Base-by-base conservation (phyloP, 73 alveolate species). In the Paramecium caudatum region DNA sequence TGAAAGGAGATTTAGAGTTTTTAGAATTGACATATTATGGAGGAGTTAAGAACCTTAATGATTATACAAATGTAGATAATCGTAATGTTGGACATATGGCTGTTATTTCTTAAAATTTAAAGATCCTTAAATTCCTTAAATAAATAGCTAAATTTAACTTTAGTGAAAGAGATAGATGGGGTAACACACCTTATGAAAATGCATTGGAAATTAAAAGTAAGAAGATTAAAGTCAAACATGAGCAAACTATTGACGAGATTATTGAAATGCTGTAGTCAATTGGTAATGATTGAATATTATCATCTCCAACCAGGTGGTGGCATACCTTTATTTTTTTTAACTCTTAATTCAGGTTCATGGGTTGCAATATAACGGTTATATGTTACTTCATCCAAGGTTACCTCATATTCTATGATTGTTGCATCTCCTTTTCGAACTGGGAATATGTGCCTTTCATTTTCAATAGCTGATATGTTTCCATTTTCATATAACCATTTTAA, bases 161-260 rank as follows among this genome's bases (percentile, higher is more conserved):
- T 63, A 49, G 86, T n/a, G 74, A 61, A 61, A 86, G 93, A 43
- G 93, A 86, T 63, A 63, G 82, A 43, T 86, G 93, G 93, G 70
- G 68, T 45, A 36, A 55, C 15, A 62, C 87, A 16, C 93, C 93
- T 1, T 63, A 47, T 17, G 93, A 86, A 47, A 81, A 86, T 21
- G 90, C 90, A 5, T 8, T 61, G 3, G 81, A 63, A 41, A 43
- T 86, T 0, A 43, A 86, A 37, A 47, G 68, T 23, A 45, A 45
- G 6, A 19, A 74, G 23, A 27, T 27, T n/a, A 23, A 74, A 37
- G 19, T 74, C 1, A 2, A 37, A 36, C 36, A 65, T 36, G 47
- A 65, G 8, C 69, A 5, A 16, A n/a, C 43, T 15, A 74, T 74
- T 45, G 41, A 74, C 43, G 62, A 74, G 32, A 74, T 74, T 17